Evolutionary conservation across 176 grass and related monocot genomes (phyloP), one percentile per base, ranked within the genome.

Genomic region (Rhynchospora pubera): DNA sequence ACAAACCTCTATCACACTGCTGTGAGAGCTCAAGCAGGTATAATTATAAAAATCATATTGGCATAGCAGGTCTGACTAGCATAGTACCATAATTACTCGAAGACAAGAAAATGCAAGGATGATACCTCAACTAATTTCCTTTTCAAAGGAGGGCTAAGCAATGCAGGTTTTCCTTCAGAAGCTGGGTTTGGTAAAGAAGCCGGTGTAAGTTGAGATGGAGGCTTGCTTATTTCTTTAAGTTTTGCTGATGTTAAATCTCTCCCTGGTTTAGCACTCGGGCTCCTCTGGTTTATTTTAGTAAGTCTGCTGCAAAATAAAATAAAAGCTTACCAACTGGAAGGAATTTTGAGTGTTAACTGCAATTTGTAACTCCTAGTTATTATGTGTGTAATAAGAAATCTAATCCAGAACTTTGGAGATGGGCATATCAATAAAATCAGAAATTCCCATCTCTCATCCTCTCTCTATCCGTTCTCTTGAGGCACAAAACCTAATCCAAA

Each of bases 41-140:
- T 74, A 79, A 70, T 39, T 42, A 59, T 57, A 58, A 43, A 85
- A 85, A 55, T 62, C 65, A 78, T 77, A 44, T 48, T 55, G 58
- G 23, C 45, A 65, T 24, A 78, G 53, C 80, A 55, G 76, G 50
- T 58, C 75, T 46, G 12, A 24, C 56, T n/a, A n/a, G 34, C 14
- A 16, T 62, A 87, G 57, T 57, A 63, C 63, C 47, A 18, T 28
- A 81, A 82, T 43, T 70, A 85, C 8, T 62, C 62, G 26, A 61
- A 83, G 43, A 59, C n/a, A 62, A 81, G 84, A 57, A 83, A 60
- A 7, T 80, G 11, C 43, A 73, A 73, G 65, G 42, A 83, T 30
- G 81, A 59, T 65, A 91, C 94, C 90, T 94, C 73, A 42, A 77
- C 48, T 77, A 80, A 85, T 67, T 89, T 94, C 66, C 87, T 86